A percentile compares a stretch with the other conserved stretches of the same genome.
Conservation (phyloP, 441 rosid genomes). For the California macrophylla region DNA sequence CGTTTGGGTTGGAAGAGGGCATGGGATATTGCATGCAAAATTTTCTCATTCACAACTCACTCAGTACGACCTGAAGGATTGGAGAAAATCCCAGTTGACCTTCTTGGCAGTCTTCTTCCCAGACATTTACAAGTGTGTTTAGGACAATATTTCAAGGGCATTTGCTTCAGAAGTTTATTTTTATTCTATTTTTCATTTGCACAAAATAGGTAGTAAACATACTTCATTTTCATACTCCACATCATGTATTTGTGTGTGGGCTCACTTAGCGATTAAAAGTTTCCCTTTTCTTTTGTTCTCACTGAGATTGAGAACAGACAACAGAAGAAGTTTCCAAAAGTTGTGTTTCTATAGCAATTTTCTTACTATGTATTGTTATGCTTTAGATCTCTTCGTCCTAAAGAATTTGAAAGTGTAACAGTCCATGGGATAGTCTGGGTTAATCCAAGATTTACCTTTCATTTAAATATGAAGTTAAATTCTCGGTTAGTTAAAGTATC, state of each 20-base stretch:
- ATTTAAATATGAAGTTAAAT: neutral
- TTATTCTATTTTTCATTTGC: neutral
- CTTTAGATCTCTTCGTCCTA: neutral
- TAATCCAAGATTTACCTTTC: neutral
- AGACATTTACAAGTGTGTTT: conserved; percentile 44
- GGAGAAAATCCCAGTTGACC: conserved; percentile 44
- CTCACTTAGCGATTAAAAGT: neutral
- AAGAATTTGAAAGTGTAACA: neutral
- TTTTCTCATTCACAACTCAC: conserved; percentile 47
- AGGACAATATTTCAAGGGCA: conserved; percentile 1
- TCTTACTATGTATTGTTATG: neutral
- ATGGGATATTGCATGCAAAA: conserved; percentile 34
- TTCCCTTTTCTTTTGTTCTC: conserved; percentile 2
- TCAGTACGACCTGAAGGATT: conserved; percentile 37
- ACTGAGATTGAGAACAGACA: neutral
- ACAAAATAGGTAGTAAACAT: neutral
- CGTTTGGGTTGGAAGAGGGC: conserved; percentile 35
- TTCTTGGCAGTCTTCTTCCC: conserved; percentile 41
- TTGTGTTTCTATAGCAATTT: neutral
- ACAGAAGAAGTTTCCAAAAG: neutral
- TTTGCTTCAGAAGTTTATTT: conserved; percentile 10
- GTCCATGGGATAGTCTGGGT: neutral
- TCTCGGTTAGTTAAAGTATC: neutral
- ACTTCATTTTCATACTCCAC: neutral
- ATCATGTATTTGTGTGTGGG: neutral